Evolutionary conservation across 1,284 basidiomycete genomes (phyloP).

Genomic region (Sporisorium scitamineum): DNA sequence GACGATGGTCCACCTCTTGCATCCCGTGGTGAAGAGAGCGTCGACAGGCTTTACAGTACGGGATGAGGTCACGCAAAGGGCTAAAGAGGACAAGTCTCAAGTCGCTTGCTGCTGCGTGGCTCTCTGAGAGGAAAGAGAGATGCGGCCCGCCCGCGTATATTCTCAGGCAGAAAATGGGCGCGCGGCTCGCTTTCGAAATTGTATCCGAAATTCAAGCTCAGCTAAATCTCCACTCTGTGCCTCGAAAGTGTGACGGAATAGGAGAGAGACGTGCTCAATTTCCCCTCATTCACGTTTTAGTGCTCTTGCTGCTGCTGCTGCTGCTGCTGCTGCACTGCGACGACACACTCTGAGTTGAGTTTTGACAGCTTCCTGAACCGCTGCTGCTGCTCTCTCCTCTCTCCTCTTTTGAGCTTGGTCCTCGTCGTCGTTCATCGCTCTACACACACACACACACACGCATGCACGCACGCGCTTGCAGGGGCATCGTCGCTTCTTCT

Average conservation of each 20-base stretch:
- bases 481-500: neutral
- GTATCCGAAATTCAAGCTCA: constrained; percentile 2
- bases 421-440: neutral
- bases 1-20: neutral
- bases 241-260: neutral
- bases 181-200: constrained; percentile 25
- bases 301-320: neutral
- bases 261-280: neutral
- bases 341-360: no score
- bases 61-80: neutral
- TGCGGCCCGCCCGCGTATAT: neutral
- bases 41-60: no score
- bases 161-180: neutral
- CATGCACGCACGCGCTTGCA: constrained; percentile 7
- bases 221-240: neutral
- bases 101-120: no score
- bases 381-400: no score
- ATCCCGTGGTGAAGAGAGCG: neutral
- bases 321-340: no score
- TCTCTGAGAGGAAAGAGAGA: neutral
- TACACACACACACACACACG: neutral
- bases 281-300: neutral
- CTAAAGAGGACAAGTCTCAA: no score
- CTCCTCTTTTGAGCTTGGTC: no score
- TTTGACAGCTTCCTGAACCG: no score